Conservation (phyloP, 164 flowering plant species). For the Malania oleifera region DNA sequence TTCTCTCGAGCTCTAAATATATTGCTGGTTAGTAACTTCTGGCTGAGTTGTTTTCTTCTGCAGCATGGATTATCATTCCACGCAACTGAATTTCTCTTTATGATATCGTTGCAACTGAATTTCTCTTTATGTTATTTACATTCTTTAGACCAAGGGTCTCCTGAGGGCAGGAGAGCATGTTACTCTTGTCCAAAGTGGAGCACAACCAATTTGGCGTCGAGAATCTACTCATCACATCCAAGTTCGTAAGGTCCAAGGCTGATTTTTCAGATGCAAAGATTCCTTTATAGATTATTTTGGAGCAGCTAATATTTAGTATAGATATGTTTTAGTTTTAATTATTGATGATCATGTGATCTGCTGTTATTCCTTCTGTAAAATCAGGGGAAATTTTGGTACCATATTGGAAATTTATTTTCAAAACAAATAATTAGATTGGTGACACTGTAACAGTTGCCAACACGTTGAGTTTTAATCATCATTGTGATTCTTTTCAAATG, state of each 20-base stretch:
- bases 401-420: background rate
- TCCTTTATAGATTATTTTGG: background rate
- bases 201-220: slow-evolving; percentile 90
- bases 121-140: slow-evolving; percentile 2
- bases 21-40: slow-evolving; percentile 45
- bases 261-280: slow-evolving; percentile 15
- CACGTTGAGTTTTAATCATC: too few species aligned
- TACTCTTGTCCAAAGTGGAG: slow-evolving; percentile 93
- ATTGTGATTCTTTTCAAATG: too few species aligned
- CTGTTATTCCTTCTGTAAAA: background rate
- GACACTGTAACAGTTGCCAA: too few species aligned
- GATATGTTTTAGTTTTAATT: background rate
- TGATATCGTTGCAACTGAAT: too few species aligned
- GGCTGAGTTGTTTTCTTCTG: background rate
- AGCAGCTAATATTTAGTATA: slow-evolving; percentile 1
- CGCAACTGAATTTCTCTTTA: background rate
- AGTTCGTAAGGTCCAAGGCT: slow-evolving; percentile 67
- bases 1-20: slow-evolving; percentile 72
- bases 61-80: background rate
- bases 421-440: background rate
- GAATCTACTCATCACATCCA: slow-evolving; percentile 93
- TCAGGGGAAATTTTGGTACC: background rate
- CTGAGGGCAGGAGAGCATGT: slow-evolving; percentile 73
- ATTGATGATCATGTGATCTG: background rate
- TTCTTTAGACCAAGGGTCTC: slow-evolving; percentile 47